Evolutionary conservation across 2,329 filamentous ascomycete genomes (phyloP), one percentile per base, ranked within the genome.

Genomic region (Scedosporium dehoogii): DNA sequence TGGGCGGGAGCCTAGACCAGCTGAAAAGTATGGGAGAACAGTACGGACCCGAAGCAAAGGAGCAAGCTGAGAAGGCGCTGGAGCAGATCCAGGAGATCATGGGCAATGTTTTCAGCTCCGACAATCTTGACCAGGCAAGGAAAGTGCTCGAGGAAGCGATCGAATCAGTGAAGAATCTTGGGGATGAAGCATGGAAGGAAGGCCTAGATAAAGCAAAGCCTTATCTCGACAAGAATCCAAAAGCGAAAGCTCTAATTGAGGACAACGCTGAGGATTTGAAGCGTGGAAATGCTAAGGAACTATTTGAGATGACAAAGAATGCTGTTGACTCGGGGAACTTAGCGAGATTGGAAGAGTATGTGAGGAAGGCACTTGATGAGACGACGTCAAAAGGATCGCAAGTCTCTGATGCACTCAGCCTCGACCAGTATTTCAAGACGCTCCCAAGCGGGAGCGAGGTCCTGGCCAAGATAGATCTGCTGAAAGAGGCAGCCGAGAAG

Each of bases 11-110:
- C 67, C 74, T 89, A 55, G 83, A 89, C 59, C 82, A 89, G 71
- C 76, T 92, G 59, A 89, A 90, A 79, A 73, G 85, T 66, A 80
- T 90, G 73, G 85, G 85, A 27, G 82, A 90, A 14, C 78, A 85
- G 64, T 88, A 88, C 68, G 89, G 89, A 0, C 89, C 88, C 0
- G 86, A 91, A 70, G 88, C 87, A 0, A 90, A 91, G 81, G 86
- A 91, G 79, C 81, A 90, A 72, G 82, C 89, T 4, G 86, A 91
- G 62, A 79, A 87, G 73, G 89, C 88, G 1, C 91, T 87, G 83
- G 71, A 80, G 29, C 81, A 91, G 71, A 76, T 90, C 66, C 80
- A 79, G 67, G 83, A 88, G 46, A 80, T 91, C 58, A 70, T 89
- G 62, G 81, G 84, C 56, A 79, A 79, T 14, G 88, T 88, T 2